These are phyloP conservation scores for Silene coronaria DNA, from an alignment of 179 eudicot species.

Conservation along the genomic window DNA sequence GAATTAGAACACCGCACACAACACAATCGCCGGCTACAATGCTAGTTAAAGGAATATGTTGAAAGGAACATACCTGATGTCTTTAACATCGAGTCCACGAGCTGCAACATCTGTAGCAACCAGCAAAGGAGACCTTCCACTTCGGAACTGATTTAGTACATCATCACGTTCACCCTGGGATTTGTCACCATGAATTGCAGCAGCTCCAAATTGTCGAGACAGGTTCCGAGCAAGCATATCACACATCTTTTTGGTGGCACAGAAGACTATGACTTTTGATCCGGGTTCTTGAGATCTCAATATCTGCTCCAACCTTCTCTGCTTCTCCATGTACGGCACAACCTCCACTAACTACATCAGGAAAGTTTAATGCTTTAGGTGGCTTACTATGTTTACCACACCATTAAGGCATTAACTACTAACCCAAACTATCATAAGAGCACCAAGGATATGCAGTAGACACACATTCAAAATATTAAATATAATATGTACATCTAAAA, in stretches of 20 bases:
- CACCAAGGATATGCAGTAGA: background rate
- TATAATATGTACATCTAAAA: background rate
- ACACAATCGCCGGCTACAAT: background rate
- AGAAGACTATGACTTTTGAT: slow-evolving; percentile 77
- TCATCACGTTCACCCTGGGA: slow-evolving; percentile 75
- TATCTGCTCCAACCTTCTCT: slow-evolving; percentile 74
- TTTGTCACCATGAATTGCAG: slow-evolving; percentile 92
- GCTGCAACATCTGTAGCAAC: slow-evolving; percentile 97
- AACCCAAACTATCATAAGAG: background rate
- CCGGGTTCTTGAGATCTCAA: slow-evolving; percentile 86
- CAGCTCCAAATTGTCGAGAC: slow-evolving; percentile 67
- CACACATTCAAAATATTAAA: background rate
- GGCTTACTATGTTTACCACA: background rate
- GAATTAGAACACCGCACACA: background rate
- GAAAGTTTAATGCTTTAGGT: slow-evolving; percentile 11
- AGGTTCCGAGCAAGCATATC: slow-evolving; percentile 74
- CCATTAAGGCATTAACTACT: background rate
- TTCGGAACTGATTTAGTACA: slow-evolving; percentile 66
- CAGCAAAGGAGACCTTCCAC: slow-evolving; percentile 74
- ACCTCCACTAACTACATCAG: slow-evolving; percentile 62
- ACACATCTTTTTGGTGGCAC: slow-evolving; percentile 97
- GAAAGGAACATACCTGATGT: slow-evolving; percentile 54
- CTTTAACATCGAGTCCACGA: slow-evolving; percentile 84
- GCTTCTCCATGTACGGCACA: slow-evolving; percentile 65
- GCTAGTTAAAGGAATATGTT: background rate